Conservation (phyloP, 2,329 filamentous ascomycete species). For the Aspergillus bombycis region DNA sequence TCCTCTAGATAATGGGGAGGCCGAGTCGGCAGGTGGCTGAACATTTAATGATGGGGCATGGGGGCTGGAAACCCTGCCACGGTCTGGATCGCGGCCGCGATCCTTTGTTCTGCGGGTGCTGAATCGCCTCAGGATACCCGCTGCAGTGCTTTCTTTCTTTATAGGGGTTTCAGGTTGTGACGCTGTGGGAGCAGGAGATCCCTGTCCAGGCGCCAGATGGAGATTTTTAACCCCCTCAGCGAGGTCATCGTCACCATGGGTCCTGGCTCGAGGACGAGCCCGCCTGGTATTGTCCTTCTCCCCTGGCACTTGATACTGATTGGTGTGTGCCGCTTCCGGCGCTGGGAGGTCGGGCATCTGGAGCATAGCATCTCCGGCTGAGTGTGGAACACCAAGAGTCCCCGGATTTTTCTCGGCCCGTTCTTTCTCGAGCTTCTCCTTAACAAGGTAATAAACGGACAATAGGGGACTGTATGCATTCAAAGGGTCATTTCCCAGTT, state of each 20-base stretch:
- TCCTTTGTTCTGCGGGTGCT: slow-evolving; percentile 80
- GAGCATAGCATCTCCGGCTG: slow-evolving; percentile 59
- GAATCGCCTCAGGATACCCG: slow-evolving; percentile 81
- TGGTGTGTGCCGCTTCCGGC: slow-evolving; percentile 87
- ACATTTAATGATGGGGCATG: slow-evolving; percentile 78
- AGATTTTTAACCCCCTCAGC: slow-evolving; percentile 72
- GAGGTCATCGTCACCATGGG: slow-evolving; percentile 91
- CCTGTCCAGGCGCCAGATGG: slow-evolving; percentile 55
- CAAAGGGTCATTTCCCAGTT: slow-evolving; percentile 80
- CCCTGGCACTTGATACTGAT: slow-evolving; percentile 86
- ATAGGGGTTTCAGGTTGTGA: slow-evolving; percentile 62
- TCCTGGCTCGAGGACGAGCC: slow-evolving; percentile 81
- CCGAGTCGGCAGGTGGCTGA: slow-evolving; percentile 72
- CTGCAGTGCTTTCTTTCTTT: slow-evolving; percentile 86
- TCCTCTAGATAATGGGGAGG: slow-evolving; percentile 74
- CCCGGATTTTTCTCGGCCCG: slow-evolving; percentile 62
- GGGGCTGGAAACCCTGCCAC: slow-evolving; percentile 60
- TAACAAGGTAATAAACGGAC: slow-evolving; percentile 95
- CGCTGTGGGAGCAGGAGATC: slow-evolving; percentile 56
- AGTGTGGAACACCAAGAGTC: slow-evolving; percentile 59
- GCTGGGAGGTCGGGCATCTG: slow-evolving; percentile 75
- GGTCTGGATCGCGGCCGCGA: slow-evolving; percentile 47
- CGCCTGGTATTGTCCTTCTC: slow-evolving; percentile 84
- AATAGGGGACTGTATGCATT: slow-evolving; percentile 92
- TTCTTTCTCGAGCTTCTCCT: slow-evolving; percentile 88